Conservation (phyloP, 176 grass and related monocot genomes). For the Urochloa ruziziensis region DNA sequence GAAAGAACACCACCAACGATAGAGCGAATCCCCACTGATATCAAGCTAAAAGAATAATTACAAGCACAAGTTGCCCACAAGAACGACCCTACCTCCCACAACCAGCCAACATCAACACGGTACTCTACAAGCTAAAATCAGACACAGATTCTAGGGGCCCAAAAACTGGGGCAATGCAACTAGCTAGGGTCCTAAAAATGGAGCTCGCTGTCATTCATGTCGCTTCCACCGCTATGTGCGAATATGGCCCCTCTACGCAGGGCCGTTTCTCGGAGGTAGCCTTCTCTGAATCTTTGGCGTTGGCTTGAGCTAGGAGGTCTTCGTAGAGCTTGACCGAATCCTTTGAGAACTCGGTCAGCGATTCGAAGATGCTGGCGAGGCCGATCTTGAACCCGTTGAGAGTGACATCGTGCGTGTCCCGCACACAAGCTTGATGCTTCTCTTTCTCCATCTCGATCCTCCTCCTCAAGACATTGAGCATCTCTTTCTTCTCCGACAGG, state of each 20-base stretch:
- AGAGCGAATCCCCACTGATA: slow-evolving; percentile 40
- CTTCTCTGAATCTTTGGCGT: slow-evolving; percentile 34
- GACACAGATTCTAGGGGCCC: slow-evolving; percentile 53
- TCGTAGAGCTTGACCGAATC: slow-evolving; percentile 66
- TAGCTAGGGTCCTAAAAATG: slow-evolving; percentile 34
- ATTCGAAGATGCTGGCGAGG: slow-evolving; percentile 78
- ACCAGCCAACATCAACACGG: slow-evolving; percentile 10
- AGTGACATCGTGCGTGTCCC: slow-evolving; percentile 72
- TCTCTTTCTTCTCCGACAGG: slow-evolving; percentile 70
- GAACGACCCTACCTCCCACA: slow-evolving; percentile 42
- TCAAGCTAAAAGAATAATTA: slow-evolving; percentile 72
- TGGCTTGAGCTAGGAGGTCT: slow-evolving; percentile 41
- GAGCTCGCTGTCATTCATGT: slow-evolving; percentile 17
- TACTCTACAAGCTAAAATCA: slow-evolving; percentile 44
- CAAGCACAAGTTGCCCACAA: slow-evolving; percentile 69
- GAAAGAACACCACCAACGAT: slow-evolving; percentile 17
- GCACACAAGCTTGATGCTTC: slow-evolving; percentile 71
- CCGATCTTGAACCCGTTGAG: slow-evolving; percentile 97
- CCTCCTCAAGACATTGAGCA: slow-evolving; percentile 53
- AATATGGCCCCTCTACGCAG: slow-evolving; percentile 25
- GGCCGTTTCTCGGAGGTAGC: slow-evolving; percentile 34
- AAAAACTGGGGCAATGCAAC: slow-evolving; percentile 59
- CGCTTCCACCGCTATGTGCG: slow-evolving; percentile 21
- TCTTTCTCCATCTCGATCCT: slow-evolving; percentile 73
- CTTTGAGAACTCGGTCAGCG: slow-evolving; percentile 68